phyloP scores from a whole-genome alignment of 192 early-diverging fungal species.

The Entomortierella lignicola region DNA sequence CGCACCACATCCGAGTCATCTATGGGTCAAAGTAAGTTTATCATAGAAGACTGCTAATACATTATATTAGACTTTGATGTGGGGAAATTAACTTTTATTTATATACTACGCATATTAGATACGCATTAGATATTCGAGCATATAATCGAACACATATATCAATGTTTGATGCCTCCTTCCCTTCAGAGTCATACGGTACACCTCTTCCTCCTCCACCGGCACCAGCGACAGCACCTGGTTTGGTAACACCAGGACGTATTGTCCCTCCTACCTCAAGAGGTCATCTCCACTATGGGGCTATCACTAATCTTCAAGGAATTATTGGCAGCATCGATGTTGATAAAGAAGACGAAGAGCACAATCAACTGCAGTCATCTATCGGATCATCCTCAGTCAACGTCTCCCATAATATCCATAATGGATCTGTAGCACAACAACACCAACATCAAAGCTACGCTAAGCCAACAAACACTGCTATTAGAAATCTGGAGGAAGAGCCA shows the following conservation, averaged over 20 bases:
- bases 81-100: background rate
- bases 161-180: constrained; percentile 42
- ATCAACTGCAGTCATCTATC: constrained; percentile 1
- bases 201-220: constrained; percentile 39
- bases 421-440: no score
- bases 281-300: constrained; percentile 29
- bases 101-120: constrained; percentile 2
- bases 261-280: constrained; percentile 37
- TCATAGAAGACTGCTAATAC: background rate
- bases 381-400: background rate
- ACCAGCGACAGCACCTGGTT: constrained; percentile 14
- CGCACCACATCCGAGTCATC: constrained; percentile 40
- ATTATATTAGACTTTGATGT: background rate
- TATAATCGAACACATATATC: constrained; percentile 43
- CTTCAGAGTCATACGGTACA: constrained; percentile 30
- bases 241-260: constrained; percentile 27
- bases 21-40: constrained; percentile 45
- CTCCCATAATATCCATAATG: background rate
- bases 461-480: background rate
- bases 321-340: constrained; percentile 41
- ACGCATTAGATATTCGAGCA: constrained; percentile 40
- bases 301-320: constrained; percentile 22
- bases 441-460: background rate
- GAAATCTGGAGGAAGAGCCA: constrained; percentile 3
- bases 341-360: constrained; percentile 42